Evolutionary conservation across 1,139 yeast species (phyloP), one percentile per base, ranked within the genome.

Genomic region (Hansenula sp.): DNA sequence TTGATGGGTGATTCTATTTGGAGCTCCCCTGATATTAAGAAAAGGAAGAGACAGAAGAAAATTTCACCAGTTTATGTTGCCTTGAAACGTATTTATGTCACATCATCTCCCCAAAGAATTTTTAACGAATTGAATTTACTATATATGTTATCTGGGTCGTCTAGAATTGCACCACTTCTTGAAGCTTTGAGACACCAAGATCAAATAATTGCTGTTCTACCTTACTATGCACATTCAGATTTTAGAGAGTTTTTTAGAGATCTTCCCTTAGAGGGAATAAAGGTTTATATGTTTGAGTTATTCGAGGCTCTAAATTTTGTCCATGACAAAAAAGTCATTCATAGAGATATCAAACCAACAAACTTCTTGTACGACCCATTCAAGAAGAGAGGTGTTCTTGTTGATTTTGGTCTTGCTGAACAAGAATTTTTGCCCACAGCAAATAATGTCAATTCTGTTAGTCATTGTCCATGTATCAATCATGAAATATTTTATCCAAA

Each of bases 1-100:
- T 87, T 91, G 60, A 87, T 91, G 52, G 99, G 99, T 12, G 97
- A 91, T 19, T 79, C 90, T 1, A 96, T 93, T 5, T 93, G 89
- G 71, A 85, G 85, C 59, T 96, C 98, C 0, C 82, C 81, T 49
- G 96, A 91, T 45, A 45, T 57, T 30, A 60, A 50, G 30, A 45
- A 56, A 44, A 58, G 56, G 17, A 57, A 53, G 33, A 53, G 58
- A 21, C 55, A 49, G 17, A 58, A 45, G 40, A 57, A 43, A 40
- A 55, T 57, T 28, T 71, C 71, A 40, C 69, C 72, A 49, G 81
- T 84, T 16, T 74, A 79, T 43, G 99, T 94, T 47, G 99, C 99
- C 5, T 71, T 93, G 54, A 93, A 93, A 63, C 81, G 94, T 59
- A 90, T 93, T 43, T 91, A 91, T 62, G 99, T 91, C 25, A 94